Evolutionary conservation across 2,329 filamentous ascomycete genomes (phyloP), one percentile per base, ranked within the genome.

Genomic region (Aspergillus glaucus): DNA sequence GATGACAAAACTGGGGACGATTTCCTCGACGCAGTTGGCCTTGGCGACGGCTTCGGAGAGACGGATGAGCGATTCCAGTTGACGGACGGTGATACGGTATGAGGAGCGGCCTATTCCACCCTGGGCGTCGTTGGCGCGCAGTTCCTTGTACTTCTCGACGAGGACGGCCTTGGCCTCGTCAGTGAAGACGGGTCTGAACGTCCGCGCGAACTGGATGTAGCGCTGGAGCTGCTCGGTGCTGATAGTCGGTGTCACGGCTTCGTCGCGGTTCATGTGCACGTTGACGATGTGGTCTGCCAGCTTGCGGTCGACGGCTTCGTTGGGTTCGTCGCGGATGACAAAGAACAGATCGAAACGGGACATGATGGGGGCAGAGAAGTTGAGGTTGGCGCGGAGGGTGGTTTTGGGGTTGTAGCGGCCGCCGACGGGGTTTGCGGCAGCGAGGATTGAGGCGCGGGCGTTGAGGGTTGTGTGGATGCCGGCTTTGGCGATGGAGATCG

Each of bases 291-390:
- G 93, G 63, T 92, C 82, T 2, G 93, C 93, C 3, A 98, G 79
- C 64, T 94, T 89, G 49, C 90, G 86, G 66, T 98, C 93, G 30
- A 95, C 84, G 36, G 80, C 74, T 72, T 97, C 92, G 64, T 96
- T 95, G 67, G 92, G 97, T 63, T 98, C 93, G 66, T 98, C 93
- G 0, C 97, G 80, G 22, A 98, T 87, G 46, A 98, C 90, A 65
- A 98, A 98, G 79, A 98, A 98, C 8, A 98, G 78, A 75, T 98
- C 93, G 71, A 98, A 98, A 77, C 93, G 88, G 46, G 89, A 95
- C 93, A 98, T 98, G 75, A 98, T 98, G 50, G 93, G 93, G 1
- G 93, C 93, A 22, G 86, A 92, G 88, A 98, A 96, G 74, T 97
- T 97, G 72, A 98, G 92, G 69, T 98, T 98, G 54, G 88, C 84